Base-by-base conservation (phyloP, 1,139 yeast genomes). In the Debaryomyces fabryi region DNA sequence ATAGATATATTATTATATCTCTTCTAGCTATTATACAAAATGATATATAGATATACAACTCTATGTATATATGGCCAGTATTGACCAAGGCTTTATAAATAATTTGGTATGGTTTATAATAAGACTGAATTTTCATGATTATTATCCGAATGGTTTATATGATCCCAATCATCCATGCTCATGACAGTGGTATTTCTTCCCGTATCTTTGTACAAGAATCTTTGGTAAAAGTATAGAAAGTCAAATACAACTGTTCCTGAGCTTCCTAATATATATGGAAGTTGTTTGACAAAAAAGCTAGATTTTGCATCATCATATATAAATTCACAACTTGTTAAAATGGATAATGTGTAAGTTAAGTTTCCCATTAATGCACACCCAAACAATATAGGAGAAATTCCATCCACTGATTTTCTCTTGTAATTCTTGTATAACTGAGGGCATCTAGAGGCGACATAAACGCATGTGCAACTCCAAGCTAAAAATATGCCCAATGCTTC, bases 181-280 rank as follows among this genome's bases (percentile, higher is more conserved):
- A 72, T 67, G 24, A 58, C 61, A 12, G 54, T 48, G 1, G 74
- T 65, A 42, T 63, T 59, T 13, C 47, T 54, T 2, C 69, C 71
- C 3, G 62, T 56, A 42, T 64, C 49, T 47, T 71, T 60, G 55
- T 76, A 76, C 9, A 75, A 48, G 49, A 63, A 66, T 47, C 77
- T 64, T 63, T 92, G 98, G 62, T 81, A 80, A 58, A 92, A 86
- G 62, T 90, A 91, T 13, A 81, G 69, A 29, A 83, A 55, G 64
- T 92, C 98, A 67, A 91, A 90, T 4, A 85, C 57, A 21, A 92
- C 79, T 0, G 97, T 91, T 4, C 97, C 97, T 0, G 92, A 81
- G 54, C 96, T 86, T 0, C 97, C 97, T 27, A 91, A 59, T 21
- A 92, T 77, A 59, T 87, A 92, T 0, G 98, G 96, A 47, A 90